These are phyloP conservation scores for Colletotrichum caudatum DNA, from an alignment of 2,329 filamentous ascomycete genomes.

Conservation along the genomic window DNA sequence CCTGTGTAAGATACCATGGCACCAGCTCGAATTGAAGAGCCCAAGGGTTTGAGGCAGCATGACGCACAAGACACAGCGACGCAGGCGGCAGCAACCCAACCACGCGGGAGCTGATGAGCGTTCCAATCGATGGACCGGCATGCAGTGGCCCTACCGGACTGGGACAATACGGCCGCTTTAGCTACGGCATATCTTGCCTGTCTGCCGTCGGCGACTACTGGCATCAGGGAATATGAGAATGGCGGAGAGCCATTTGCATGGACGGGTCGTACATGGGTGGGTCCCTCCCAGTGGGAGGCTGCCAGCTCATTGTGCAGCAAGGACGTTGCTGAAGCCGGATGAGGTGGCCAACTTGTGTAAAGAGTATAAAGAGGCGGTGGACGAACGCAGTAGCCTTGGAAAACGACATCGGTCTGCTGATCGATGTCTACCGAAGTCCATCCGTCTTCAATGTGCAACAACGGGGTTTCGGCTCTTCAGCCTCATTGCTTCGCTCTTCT, in stretches of 20 bases:
- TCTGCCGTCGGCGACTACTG: conserved; percentile 18
- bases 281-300: conserved; percentile 41
- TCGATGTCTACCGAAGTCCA: conserved; percentile 1
- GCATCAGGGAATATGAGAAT: conserved; percentile 10
- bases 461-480: conserved; percentile 21
- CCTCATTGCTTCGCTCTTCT: conserved; percentile 27
- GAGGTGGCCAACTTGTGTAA: conserved; percentile 17
- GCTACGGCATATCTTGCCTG: conserved; percentile 14
- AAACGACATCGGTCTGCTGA: background rate
- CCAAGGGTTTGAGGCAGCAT: conserved; percentile 22
- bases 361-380: conserved; percentile 41
- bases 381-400: conserved; percentile 23
- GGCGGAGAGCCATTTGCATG: conserved; percentile 41
- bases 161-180: conserved; percentile 16
- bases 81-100: conserved; percentile 3
- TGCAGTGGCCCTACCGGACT: conserved; percentile 24
- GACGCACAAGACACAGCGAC: background rate
- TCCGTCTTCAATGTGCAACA: background rate
- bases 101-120: background rate
- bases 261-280: conserved; percentile 42
- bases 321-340: conserved; percentile 41
- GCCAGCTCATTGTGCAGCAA: conserved; percentile 44
- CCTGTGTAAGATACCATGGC: background rate
- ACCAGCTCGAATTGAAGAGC: conserved; percentile 2
- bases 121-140: conserved; percentile 2